Percentiles rank a stretch among this genome's conserved stretches.
Evolutionary conservation across 2,329 filamentous ascomycete species (phyloP).

Genomic region (Malbranchea cinnamomea): DNA sequence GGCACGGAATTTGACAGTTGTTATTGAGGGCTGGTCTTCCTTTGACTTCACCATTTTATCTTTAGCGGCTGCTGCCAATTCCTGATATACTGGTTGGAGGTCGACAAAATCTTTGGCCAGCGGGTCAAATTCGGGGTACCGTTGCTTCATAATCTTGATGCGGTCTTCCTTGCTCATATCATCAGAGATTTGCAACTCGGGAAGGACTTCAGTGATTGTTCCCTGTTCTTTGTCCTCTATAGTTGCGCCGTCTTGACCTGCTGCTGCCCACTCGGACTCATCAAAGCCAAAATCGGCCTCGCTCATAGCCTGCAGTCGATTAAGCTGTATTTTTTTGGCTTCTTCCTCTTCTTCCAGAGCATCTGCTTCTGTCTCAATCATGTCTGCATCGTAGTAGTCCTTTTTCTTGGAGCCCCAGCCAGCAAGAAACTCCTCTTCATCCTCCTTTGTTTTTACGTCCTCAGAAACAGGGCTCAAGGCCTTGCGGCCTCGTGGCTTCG

Average conservation of each 20-base stretch:
- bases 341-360: constrained; percentile 87
- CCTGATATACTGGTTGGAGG: constrained; percentile 48
- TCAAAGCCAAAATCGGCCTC: constrained; percentile 92
- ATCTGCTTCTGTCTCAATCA: constrained; percentile 52
- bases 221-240: constrained; percentile 32
- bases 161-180: constrained; percentile 64
- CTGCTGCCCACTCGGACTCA: constrained; percentile 65
- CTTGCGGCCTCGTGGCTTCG: constrained; percentile 11
- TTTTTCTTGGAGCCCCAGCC: constrained; percentile 80
- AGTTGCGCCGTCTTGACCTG: constrained; percentile 34
- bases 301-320: constrained; percentile 75
- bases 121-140: constrained; percentile 86
- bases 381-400: constrained; percentile 87
- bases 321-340: constrained; percentile 74
- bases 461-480: constrained; percentile 13
- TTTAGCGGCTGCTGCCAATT: constrained; percentile 44
- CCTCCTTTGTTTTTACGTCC: constrained; percentile 34
- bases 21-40: constrained; percentile 34
- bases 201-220: constrained; percentile 68
- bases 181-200: constrained; percentile 65
- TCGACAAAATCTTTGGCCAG: constrained; percentile 64
- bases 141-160: constrained; percentile 56
- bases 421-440: constrained; percentile 43
- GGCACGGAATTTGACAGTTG: constrained; percentile 60
- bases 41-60: constrained; percentile 17